Base-by-base conservation (phyloP, 441 rosid species). In the Gossypium schwendimanii region DNA sequence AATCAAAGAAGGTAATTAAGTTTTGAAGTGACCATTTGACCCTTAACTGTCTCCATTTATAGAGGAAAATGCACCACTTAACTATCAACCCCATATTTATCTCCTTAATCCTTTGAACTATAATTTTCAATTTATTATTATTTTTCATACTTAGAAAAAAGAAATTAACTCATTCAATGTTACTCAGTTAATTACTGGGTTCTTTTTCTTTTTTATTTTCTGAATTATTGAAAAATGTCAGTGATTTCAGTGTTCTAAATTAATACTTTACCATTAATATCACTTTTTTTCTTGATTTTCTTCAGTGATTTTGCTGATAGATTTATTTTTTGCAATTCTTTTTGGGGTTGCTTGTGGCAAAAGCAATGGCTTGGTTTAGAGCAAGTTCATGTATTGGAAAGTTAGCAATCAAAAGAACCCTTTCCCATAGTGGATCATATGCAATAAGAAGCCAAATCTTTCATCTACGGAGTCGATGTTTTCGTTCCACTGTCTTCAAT, bases 331-430 rank as follows among this genome's bases (percentile, higher is more conserved):
- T 3, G 23, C 26, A 11, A 6, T 23, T 47, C 7, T 23, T 47
- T 66, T 24, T n/a, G 8, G 8, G 23, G 15, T 49, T 14, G 3
- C 44, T 24, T 66, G 14, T 49, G 24, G 9, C 39, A n/a, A 0
- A 66, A 47, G 70, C 26, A 60, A 88, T 89, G 94, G 81, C 81
- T 68, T 86, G 86, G 94, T 78, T 85, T 70, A 76, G 87, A 78
- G 86, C 84, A 60, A 79, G 88, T 45, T 74, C 82, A 11, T 69
- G 77, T 58, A 45, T 79, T 26, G 85, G 85, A 50, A 85, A 76
- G 82, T 80, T 80, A 74, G 84, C 86, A 41, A 77, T 82, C 57
- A 71, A 76, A 78, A 86, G 82, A 78, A 72, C 78, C 10, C 31
- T 65, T 74, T 78, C 85, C 31, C 93, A 86, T 45, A 66, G 87